These are phyloP conservation scores for Solanum medicagineum DNA, from an alignment of 257 asterid species.

Conservation along the genomic window DNA sequence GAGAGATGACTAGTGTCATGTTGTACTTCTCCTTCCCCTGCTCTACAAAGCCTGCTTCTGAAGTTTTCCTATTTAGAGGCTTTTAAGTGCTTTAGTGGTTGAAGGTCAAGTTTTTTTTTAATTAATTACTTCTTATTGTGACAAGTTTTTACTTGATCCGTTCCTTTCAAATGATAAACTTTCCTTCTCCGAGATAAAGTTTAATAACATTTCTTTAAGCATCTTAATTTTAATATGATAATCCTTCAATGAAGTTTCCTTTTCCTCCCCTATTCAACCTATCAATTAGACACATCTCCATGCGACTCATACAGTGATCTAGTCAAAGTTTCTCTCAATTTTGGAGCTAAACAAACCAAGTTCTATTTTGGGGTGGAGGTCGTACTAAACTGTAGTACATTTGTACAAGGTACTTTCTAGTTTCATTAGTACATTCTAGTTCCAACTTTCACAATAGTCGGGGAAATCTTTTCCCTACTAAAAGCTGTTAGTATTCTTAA, in stretches of 20 bases:
- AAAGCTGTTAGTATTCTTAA: neutral
- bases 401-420: neutral
- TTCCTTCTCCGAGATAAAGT: neutral
- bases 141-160: neutral
- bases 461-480: neutral
- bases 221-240: neutral
- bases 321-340: neutral
- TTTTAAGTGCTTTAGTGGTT: neutral
- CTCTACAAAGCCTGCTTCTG: neutral
- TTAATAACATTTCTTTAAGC: neutral
- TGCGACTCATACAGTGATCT: neutral
- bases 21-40: neutral
- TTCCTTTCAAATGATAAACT: neutral
- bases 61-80: neutral
- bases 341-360: neutral
- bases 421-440: neutral
- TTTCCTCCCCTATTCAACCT: neutral
- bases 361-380: neutral
- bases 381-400: neutral
- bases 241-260: neutral
- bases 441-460: too few species aligned
- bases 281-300: neutral
- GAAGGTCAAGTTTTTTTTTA: neutral
- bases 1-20: neutral
- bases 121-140: neutral